phyloP scores from a whole-genome alignment of 2,329 filamentous ascomycete species.

The Rhinocladiella mackenziei region DNA sequence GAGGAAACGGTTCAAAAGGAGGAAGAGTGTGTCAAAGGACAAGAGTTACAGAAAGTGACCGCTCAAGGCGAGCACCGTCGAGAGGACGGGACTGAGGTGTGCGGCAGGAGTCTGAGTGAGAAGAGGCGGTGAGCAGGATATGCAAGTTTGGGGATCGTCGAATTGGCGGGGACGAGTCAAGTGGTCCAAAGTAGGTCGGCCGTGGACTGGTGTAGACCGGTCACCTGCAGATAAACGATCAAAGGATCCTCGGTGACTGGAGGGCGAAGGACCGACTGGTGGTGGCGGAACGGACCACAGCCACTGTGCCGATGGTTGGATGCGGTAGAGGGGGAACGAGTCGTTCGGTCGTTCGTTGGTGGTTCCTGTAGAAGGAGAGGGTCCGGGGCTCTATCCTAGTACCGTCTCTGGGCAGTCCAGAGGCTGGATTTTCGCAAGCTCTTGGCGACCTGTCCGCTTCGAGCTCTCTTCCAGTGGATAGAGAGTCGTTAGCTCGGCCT shows the following conservation, averaged over 20 bases:
- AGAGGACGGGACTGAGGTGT: slow-evolving; percentile 21
- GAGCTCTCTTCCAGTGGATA: too few relatives aligned
- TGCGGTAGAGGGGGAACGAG: too few relatives aligned
- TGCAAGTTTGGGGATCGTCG: slow-evolving; percentile 20
- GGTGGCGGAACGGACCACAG: too few relatives aligned
- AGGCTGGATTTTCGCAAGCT: too few relatives aligned
- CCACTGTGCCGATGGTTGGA: neutral
- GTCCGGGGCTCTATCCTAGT: too few relatives aligned
- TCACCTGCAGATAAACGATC: slow-evolving; percentile 11
- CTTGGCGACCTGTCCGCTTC: too few relatives aligned
- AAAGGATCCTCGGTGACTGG: slow-evolving; percentile 5
- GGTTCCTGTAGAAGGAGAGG: too few relatives aligned
- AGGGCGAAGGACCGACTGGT: slow-evolving; percentile 1
- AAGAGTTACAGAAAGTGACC: slow-evolving; percentile 26
- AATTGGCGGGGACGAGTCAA: slow-evolving; percentile 21
- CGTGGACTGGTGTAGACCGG: slow-evolving; percentile 5
- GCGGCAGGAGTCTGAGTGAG: slow-evolving; percentile 14
- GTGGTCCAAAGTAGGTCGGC: slow-evolving; percentile 9
- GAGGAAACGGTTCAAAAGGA: slow-evolving; percentile 19
- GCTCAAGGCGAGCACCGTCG: slow-evolving; percentile 21
- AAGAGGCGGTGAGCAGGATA: slow-evolving; percentile 27
- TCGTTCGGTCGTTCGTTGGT: too few relatives aligned
- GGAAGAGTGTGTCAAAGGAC: slow-evolving; percentile 18
- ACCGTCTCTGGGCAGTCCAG: too few relatives aligned
- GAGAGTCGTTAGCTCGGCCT: too few relatives aligned